Evolutionary conservation across 1,139 yeast genomes (phyloP).

Genomic region (Taphrina flavorubra): DNA sequence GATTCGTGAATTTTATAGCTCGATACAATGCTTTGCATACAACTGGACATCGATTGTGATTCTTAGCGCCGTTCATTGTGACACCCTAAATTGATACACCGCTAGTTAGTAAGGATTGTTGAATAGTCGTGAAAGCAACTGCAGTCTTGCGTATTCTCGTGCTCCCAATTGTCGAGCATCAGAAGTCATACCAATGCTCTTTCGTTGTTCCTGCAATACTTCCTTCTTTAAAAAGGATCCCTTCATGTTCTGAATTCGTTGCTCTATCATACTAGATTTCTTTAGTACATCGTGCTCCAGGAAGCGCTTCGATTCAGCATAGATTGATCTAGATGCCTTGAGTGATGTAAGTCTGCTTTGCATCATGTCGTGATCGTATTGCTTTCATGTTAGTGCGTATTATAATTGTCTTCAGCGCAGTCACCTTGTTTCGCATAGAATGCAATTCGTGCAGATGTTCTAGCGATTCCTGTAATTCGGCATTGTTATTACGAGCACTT

Average conservation of each 20-base stretch:
- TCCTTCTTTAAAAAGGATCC: not conserved
- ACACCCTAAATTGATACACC: no score
- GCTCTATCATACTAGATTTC: not conserved
- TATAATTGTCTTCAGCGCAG: not conserved
- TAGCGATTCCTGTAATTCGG: not conserved
- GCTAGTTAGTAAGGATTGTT: not conserved
- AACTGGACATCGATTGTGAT: no score
- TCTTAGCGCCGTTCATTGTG: no score
- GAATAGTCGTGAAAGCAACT: not conserved
- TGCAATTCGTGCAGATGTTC: slow-evolving; percentile 12
- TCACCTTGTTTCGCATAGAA: not conserved
- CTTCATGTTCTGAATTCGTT: not conserved
- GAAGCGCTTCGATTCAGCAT: not conserved
- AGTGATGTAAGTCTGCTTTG: not conserved
- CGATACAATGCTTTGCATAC: no score
- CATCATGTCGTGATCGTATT: not conserved
- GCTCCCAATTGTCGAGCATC: not conserved
- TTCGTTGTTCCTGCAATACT: not conserved
- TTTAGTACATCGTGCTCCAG: not conserved
- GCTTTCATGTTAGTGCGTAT: not conserved
- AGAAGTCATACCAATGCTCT: not conserved
- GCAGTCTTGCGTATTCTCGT: not conserved
- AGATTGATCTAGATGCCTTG: not conserved
- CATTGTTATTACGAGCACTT: not conserved
- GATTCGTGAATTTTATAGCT: no score